These are phyloP conservation scores for Teratosphaeriaceae sp. DNA, from an alignment of 2,329 filamentous ascomycete species.

Conservation along the genomic window DNA sequence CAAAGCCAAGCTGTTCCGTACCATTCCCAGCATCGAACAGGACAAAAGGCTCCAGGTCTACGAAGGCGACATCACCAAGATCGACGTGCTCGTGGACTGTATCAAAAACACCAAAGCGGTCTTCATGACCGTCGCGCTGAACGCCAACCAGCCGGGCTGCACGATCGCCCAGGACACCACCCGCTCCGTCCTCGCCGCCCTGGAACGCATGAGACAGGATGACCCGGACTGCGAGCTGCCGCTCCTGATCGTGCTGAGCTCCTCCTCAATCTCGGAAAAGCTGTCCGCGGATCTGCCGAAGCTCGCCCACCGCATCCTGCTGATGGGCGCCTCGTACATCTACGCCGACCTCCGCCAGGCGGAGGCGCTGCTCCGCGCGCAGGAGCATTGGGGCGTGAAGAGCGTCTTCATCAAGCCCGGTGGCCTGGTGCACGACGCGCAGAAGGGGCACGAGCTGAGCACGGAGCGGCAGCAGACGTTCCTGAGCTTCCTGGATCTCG, in stretches of 20 bases:
- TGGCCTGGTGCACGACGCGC: conserved; percentile 31
- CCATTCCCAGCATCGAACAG: conserved; percentile 27
- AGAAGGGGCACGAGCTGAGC: conserved; percentile 37
- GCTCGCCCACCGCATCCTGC: conserved; percentile 2
- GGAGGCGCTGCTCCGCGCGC: conserved; percentile 32
- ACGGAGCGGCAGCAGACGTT: conserved; percentile 33
- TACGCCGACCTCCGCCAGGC: conserved; percentile 34
- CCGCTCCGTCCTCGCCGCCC: conserved; percentile 30
- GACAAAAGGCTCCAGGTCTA: conserved; percentile 27
- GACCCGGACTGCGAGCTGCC: conserved; percentile 17
- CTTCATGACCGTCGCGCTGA: conserved; percentile 12
- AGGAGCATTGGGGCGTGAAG: conserved; percentile 32
- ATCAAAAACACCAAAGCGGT: conserved; percentile 33
- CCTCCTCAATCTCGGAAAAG: conserved; percentile 36
- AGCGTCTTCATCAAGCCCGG: conserved; percentile 40
- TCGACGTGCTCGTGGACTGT: conserved; percentile 32
- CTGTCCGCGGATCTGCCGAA: conserved; percentile 28
- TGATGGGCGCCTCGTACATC: conserved; percentile 15
- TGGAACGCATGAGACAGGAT: conserved; percentile 29
- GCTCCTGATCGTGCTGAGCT: conserved; percentile 39
- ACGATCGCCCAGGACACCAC: conserved; percentile 30
- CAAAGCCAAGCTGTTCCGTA: conserved; percentile 31
- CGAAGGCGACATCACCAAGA: conserved; percentile 31
- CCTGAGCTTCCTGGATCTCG: conserved; percentile 39
- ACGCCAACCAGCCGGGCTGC: conserved; percentile 30